These are phyloP conservation scores for Streptanthus diversifolius DNA, from an alignment of 345 rosid genomes.

Conservation along the genomic window DNA sequence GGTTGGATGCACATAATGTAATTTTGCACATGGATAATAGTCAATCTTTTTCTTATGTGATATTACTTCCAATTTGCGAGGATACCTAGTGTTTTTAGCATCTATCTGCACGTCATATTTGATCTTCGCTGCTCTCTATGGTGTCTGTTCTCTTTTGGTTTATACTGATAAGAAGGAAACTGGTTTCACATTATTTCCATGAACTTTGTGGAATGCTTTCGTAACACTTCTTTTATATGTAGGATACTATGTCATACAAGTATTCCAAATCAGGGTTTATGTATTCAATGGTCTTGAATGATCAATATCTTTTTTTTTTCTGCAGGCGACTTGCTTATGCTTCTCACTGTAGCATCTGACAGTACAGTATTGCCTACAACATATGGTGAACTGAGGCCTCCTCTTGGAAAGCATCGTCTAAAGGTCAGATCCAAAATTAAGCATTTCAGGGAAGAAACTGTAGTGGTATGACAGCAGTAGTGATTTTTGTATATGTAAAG, in stretches of 20 bases:
- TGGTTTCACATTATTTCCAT: background rate
- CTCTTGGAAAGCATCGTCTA: constrained; percentile 94
- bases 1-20: constrained; percentile 14
- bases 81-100: background rate
- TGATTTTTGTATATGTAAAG: background rate
- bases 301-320: constrained; percentile 12
- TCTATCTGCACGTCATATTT: background rate
- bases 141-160: background rate
- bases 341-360: constrained; percentile 73
- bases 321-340: constrained; percentile 72
- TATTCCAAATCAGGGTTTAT: constrained; percentile 11
- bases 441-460: background rate
- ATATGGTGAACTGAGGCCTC: constrained; percentile 92
- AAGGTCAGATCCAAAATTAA: constrained; percentile 51
- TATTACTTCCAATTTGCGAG: background rate
- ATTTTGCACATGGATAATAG: background rate
- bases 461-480: background rate
- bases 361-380: constrained; percentile 83
- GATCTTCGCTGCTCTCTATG: background rate
- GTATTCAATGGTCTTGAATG: constrained; percentile 5
- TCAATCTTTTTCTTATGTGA: background rate
- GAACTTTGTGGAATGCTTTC: background rate
- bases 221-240: background rate
- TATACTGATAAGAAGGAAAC: background rate
- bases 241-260: background rate